Percentiles rank a stretch among this genome's conserved stretches.
Conservation (phyloP, 305 asterid species). For the Petunia hybrid region DNA sequence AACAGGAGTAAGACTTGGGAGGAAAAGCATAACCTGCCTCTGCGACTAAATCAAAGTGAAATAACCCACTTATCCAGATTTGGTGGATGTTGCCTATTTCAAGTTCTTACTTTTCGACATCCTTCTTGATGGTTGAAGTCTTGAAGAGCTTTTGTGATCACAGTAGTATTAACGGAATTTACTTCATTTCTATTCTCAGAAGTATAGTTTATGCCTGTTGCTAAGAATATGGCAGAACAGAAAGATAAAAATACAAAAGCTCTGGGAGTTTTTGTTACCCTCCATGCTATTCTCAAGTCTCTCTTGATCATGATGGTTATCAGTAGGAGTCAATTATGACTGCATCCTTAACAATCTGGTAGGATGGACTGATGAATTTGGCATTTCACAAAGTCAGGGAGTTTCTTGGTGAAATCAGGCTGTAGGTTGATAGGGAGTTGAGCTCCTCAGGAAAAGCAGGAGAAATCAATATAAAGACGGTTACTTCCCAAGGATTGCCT, state of each 20-base stretch:
- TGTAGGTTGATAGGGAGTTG: neutral
- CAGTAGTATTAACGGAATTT: neutral
- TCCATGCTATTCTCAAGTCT: neutral
- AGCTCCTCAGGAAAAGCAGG: neutral
- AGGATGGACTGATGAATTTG: neutral
- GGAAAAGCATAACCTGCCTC: neutral
- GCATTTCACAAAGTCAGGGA: neutral
- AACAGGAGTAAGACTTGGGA: neutral
- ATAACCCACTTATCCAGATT: neutral
- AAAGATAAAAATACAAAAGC: neutral
- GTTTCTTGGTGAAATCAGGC: neutral
- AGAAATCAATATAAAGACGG: neutral
- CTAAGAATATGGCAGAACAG: neutral
- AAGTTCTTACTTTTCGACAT: neutral
- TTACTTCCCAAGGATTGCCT: neutral
- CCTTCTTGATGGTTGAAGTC: neutral
- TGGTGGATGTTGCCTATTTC: neutral
- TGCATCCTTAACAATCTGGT: neutral
- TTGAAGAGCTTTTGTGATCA: slow-evolving; percentile 4
- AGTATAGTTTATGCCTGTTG: neutral
- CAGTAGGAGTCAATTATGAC: neutral
- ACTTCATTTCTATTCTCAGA: neutral
- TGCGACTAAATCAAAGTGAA: slow-evolving; percentile 2
- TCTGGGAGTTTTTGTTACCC: too few species aligned
- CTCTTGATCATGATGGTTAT: slow-evolving; percentile 11